Percentiles rank a stretch among this genome's conserved stretches.
These are phyloP conservation scores for Xylaria sp. DNA, from an alignment of 2,329 filamentous ascomycete genomes.

Conservation along the genomic window DNA sequence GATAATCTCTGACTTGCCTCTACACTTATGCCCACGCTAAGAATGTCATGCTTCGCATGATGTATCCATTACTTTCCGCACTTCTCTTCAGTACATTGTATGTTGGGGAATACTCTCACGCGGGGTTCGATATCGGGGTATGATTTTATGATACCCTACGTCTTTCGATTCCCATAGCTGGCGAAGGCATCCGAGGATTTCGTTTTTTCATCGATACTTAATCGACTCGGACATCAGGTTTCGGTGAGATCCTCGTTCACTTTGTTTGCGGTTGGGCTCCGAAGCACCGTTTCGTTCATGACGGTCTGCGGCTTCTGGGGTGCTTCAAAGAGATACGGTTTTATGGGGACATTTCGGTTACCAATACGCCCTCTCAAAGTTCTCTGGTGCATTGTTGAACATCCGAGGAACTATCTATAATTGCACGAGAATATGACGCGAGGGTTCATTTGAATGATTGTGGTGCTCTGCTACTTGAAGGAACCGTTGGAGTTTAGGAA, in stretches of 20 bases:
- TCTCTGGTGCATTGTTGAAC: slow-evolving; percentile 7
- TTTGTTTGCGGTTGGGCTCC: neutral
- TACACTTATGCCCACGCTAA: slow-evolving; percentile 14
- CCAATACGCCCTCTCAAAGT: neutral
- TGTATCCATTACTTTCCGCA: slow-evolving; percentile 11
- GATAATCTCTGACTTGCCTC: neutral
- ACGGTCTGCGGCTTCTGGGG: neutral
- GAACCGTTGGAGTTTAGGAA: slow-evolving; percentile 28
- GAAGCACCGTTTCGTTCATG: neutral
- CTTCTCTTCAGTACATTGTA: slow-evolving; percentile 4
- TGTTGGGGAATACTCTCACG: slow-evolving; percentile 1
- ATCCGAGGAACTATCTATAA: slow-evolving; percentile 12
- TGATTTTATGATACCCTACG: slow-evolving; percentile 18
- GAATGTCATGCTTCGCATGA: slow-evolving; percentile 6
- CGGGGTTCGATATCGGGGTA: slow-evolving; percentile 7
- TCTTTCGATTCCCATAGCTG: slow-evolving; percentile 10
- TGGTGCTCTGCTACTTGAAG: slow-evolving; percentile 9
- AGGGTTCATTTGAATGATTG: slow-evolving; percentile 18
- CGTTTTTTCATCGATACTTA: neutral
- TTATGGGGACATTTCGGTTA: slow-evolving; percentile 1
- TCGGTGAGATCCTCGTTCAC: neutral
- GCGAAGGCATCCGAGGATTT: slow-evolving; percentile 4
- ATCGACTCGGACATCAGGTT: neutral
- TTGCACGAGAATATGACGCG: slow-evolving; percentile 25
- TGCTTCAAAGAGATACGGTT: neutral